Conservation (phyloP, 495 filamentous ascomycete species). For the Xylaria flabelliformis region DNA sequence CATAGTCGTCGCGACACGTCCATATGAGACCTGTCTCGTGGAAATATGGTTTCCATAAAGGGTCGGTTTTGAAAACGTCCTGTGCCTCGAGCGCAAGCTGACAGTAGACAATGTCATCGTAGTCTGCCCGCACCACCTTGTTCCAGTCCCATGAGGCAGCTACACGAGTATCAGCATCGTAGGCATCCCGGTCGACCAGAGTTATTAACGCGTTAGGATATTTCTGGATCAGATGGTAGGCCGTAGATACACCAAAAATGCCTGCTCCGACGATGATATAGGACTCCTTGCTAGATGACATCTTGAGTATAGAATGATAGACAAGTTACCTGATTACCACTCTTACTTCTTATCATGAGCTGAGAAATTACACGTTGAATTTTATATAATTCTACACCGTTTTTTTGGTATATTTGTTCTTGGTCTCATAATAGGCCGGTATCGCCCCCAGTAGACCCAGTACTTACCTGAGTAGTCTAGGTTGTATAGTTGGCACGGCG, state of each 20-base stretch:
- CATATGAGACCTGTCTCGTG: conserved; percentile 63
- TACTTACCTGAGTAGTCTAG: background rate
- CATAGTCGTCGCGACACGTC: conserved; percentile 51
- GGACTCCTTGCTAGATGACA: conserved; percentile 39
- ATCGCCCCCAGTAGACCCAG: conserved; percentile 18
- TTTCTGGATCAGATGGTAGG: conserved; percentile 60
- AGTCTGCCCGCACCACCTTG: conserved; percentile 72
- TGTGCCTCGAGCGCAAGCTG: conserved; percentile 64
- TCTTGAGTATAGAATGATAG: background rate
- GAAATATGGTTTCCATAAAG: conserved; percentile 61
- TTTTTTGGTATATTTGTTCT: background rate
- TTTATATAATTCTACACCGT: conserved; percentile 3
- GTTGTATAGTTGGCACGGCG: conserved; percentile 1
- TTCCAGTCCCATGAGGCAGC: conserved; percentile 73
- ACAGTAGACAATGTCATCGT: conserved; percentile 63
- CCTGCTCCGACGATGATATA: conserved; percentile 70
- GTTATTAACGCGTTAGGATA: conserved; percentile 59
- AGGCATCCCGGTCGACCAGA: conserved; percentile 63
- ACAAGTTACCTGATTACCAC: background rate
- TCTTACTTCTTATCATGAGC: background rate
- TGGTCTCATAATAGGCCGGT: conserved; percentile 4
- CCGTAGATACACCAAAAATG: conserved; percentile 70
- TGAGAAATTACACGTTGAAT: background rate
- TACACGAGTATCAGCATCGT: conserved; percentile 45
- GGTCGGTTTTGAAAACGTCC: conserved; percentile 59